Base-by-base conservation (phyloP, 1,284 basidiomycete species). In the Sparassis latifolia region DNA sequence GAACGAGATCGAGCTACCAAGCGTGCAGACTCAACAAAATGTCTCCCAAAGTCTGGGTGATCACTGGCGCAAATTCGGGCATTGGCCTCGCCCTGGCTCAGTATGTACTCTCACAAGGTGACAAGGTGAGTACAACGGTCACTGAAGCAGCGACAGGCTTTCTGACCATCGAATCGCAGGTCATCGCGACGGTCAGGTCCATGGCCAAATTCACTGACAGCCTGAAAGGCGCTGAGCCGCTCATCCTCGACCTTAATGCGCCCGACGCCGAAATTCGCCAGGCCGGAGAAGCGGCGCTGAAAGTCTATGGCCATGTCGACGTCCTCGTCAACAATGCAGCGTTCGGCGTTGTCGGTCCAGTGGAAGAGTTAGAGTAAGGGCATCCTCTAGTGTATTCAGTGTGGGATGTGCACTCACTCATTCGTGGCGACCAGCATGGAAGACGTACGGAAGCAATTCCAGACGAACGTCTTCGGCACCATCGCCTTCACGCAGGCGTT, bases 401-500 rank as follows among this genome's bases (percentile, higher is more conserved):
- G 35, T 7, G 9, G 9, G 20, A 20, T 20, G 20, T 20, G 20
- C 20, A 20, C 35, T 38, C 9, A 38, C 35, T 38, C n/a, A 9
- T 7, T n/a, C 35, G 7, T 38, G 35, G 9, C n/a, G 35, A 9
- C 35, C 35, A 38, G 55, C 28, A 45, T 54, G 20, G 30, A 46
- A 3, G 50, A 56, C 33, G 47, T 56, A 10, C 45, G 52, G 30
- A 6, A 10, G 4, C 49, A 53, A 30, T 54, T 56, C 37, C 55
- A 53, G 46, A 44, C 48, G 4, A 51, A 49, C 33, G 30, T 56
- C 47, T 56, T 53, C 38, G 52, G 52, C 10, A 33, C 47, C 5
- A 44, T 56, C n/a, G 52, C 52, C 4, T 56, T 56, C 40, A 49
- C 52, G 2, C 52, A 56, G 30, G 46, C 46, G 5, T 47, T 56